phyloP scores from a whole-genome alignment of 345 rosid genomes.

The Eucalyptus viminalis region DNA sequence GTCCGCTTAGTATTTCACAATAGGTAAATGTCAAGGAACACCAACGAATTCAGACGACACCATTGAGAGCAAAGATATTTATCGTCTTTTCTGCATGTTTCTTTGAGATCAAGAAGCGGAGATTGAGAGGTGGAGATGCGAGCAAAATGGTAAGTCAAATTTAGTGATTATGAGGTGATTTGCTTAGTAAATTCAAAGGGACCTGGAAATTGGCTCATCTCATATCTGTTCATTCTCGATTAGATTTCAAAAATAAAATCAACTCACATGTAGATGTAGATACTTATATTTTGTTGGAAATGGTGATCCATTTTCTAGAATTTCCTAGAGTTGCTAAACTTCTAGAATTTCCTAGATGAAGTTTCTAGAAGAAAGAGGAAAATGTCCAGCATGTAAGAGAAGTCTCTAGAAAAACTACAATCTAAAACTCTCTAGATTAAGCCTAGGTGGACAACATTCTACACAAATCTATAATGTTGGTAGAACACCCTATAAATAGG shows the following conservation, averaged over 20 bases:
- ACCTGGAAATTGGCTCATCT: neutral
- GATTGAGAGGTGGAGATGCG: neutral
- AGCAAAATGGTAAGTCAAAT: neutral
- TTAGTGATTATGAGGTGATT: neutral
- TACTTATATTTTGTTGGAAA: neutral
- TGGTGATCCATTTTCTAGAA: too few species aligned
- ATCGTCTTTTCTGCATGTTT: neutral
- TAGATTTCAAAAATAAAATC: neutral
- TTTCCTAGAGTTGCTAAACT: too few species aligned
- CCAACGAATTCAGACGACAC: neutral
- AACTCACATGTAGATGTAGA: neutral
- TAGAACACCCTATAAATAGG: too few species aligned
- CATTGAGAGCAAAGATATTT: neutral
- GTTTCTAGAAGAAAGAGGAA: too few species aligned
- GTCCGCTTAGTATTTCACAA: neutral
- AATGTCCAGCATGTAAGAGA: too few species aligned
- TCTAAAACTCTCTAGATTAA: too few species aligned
- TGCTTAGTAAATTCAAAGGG: neutral
- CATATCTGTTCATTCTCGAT: neutral
- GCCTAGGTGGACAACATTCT: too few species aligned
- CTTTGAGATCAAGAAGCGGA: neutral
- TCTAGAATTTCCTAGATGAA: too few species aligned
- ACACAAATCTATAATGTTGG: too few species aligned
- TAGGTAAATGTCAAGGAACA: neutral
- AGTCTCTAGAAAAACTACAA: too few species aligned